Base-by-base conservation (phyloP, 768 basidiomycete genomes). In the Boletus pseudo-olivaceus region DNA sequence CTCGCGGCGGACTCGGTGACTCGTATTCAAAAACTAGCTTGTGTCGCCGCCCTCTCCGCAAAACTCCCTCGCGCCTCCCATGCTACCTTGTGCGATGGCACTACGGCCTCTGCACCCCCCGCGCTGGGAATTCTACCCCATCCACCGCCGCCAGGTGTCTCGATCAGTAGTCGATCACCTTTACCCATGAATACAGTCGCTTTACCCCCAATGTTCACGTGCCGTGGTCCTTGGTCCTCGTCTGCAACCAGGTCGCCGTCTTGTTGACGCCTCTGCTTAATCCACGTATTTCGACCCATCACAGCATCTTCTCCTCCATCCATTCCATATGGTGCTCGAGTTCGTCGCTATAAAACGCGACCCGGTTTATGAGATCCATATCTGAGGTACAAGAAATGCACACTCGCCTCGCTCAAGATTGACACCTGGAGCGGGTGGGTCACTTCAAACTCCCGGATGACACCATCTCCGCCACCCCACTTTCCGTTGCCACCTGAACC, bases 141-240 rank as follows among this genome's bases (percentile, higher is more conserved):
- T 3, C 84, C 94, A 7, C 94, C 94, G 9, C 87, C 94, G 1
- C 94, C 94, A 0, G 94, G 94, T 0, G 94, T 95, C 73, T 93
- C 85, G 46, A 96, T 83, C 54, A 87, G 61, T 55, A 97, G 67
- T 47, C 78, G 76, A 65, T 97, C 93, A 7, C 92, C 89, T 62
- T 91, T 89, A 35, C 90, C 90, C 87, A 95, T 93, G 75, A 80
- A 82, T 46, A 93, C 79, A 2, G 88, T 88, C 42, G 86, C 90
- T 69, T 95, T 94, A 10, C 92, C 90, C 8, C 93, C 93, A 40
- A 97, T 85, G 68, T 94, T 95, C 62, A 96, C 88, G 33, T 80
- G 74, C 20, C 90, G 70, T 27, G 73, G 78, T 12, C 73, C 68
- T 35, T 63, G 67, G 6, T 64, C 66, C 14, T 63, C 59, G 47